phyloP scores from a whole-genome alignment of 2,329 filamentous ascomycete species.

The Coniochaeta pulveracea region DNA sequence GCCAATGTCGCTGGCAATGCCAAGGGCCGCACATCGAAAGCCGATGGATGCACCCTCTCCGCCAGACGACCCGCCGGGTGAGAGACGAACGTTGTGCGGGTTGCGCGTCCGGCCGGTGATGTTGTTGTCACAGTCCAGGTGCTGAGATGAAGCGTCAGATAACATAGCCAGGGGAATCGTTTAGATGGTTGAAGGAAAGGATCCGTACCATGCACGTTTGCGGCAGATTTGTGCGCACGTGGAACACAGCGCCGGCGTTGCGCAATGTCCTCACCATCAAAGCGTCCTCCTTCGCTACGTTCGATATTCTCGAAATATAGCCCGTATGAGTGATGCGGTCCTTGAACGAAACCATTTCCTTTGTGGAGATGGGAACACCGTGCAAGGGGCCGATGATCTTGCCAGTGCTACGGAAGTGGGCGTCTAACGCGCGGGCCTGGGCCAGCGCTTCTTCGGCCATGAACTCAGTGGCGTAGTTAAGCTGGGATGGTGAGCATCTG shows the following conservation, averaged over 20 bases:
- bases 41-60: conserved; percentile 52
- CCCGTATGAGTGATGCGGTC: conserved; percentile 49
- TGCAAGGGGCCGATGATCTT: conserved; percentile 48
- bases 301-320: too few relatives aligned
- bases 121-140: conserved; percentile 57
- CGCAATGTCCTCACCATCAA: conserved; percentile 26
- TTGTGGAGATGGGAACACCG: conserved; percentile 50
- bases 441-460: neutral
- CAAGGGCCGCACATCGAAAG: conserved; percentile 43
- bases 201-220: conserved; percentile 29
- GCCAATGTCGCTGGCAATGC: conserved; percentile 50
- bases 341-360: conserved; percentile 54
- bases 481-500: too few relatives aligned
- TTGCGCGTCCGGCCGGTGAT: conserved; percentile 49
- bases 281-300: conserved; percentile 34
- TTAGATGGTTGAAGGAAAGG: too few relatives aligned
- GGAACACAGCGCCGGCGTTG: conserved; percentile 36
- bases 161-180: too few relatives aligned
- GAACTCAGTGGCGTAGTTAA: neutral
- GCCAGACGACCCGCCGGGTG: conserved; percentile 52
- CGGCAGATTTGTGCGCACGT: conserved; percentile 42
- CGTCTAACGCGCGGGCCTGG: neutral
- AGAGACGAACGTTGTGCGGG: conserved; percentile 43
- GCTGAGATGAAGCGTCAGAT: too few relatives aligned
- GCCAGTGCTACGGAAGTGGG: conserved; percentile 28